Percentiles rank a stretch among this genome's conserved stretches.
Conservation (phyloP, 2,329 filamentous ascomycete species). For the Fusarium nelsonii region DNA sequence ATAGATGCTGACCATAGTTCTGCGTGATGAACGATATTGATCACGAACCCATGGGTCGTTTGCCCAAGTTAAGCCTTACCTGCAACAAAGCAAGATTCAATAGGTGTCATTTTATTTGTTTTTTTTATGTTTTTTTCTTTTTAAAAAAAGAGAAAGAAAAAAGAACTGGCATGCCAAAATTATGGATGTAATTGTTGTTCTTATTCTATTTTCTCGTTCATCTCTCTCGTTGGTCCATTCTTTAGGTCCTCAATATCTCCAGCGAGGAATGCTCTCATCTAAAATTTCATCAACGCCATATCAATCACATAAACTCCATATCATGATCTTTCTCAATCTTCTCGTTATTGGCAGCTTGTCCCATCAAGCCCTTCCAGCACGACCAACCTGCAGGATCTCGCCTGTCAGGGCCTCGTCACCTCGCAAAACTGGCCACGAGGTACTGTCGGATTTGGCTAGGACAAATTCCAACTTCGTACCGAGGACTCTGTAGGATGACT, state of each 20-base stretch:
- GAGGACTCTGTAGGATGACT: constrained; percentile 83
- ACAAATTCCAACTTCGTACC: constrained; percentile 90
- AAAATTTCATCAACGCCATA: constrained; percentile 30
- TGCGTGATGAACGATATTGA: background rate
- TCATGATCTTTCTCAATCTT: constrained; percentile 24
- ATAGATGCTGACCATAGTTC: too few relatives aligned
- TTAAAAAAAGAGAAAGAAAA: background rate
- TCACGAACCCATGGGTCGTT: background rate
- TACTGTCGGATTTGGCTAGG: constrained; percentile 77
- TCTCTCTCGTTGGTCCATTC: constrained; percentile 18
- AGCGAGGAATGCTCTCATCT: constrained; percentile 11
- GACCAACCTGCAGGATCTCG: constrained; percentile 91
- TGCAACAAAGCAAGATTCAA: background rate
- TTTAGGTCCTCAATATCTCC: constrained; percentile 8
- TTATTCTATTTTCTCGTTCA: constrained; percentile 5
- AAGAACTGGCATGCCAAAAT: background rate
- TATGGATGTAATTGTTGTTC: constrained; percentile 1
- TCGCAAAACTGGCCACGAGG: constrained; percentile 86
- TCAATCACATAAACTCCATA: constrained; percentile 36
- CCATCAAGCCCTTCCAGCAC: constrained; percentile 70
- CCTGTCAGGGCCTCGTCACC: constrained; percentile 76
- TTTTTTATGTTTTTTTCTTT: too few relatives aligned
- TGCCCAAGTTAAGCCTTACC: background rate
- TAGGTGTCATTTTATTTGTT: too few relatives aligned
- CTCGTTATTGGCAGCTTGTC: background rate